Evolutionary conservation across 1,284 basidiomycete species (phyloP), one percentile per base, ranked within the genome.

Genomic region (Abortiporus biennis): DNA sequence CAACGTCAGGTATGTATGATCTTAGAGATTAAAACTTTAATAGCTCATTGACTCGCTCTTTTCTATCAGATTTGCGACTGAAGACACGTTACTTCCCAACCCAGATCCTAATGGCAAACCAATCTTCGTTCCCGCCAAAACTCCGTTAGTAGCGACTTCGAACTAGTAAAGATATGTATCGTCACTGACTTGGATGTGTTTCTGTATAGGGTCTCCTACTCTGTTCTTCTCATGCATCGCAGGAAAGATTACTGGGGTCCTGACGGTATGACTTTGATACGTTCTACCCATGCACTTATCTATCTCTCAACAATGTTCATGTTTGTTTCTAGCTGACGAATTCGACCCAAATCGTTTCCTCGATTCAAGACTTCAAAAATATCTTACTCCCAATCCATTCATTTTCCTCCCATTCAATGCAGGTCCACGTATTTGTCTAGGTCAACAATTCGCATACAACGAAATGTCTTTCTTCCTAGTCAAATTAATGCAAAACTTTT

Each of bases 401-500:
- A 76, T 78, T 37, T 80, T 79, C 60, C 55, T 71, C 2, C 70
- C 72, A 0, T 74, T 74, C 53, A 71, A 69, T 46, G 71, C 68
- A 0, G 71, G 71, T 3, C 71, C 72, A 6, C 64, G 71, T 3
- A 70, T 72, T 43, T 72, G 69, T 43, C 58, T 71, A 23, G 70
- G 70, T 1, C 69, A 72, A 49, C 68, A 71, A 55, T 81, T 81
- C 54, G 81, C 82, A 2, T 82, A 80, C 55, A 80, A 81, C 54
- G 79, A 83, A 51, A 70, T 72, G 51, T 81, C 80, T 1, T 82
- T 79, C 61, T 72, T 81, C 66, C 54, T 84, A 44, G 68, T 83
- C 33, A 72, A 78, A 6, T 61, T 85, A 15, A 56, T 85, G n/a
- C 81, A 85, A 58, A 57, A 62, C 29, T 78, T 84, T 57, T 65